Evolutionary conservation across 345 rosid genomes (phyloP).

Genomic region (Gossypium bickii): DNA sequence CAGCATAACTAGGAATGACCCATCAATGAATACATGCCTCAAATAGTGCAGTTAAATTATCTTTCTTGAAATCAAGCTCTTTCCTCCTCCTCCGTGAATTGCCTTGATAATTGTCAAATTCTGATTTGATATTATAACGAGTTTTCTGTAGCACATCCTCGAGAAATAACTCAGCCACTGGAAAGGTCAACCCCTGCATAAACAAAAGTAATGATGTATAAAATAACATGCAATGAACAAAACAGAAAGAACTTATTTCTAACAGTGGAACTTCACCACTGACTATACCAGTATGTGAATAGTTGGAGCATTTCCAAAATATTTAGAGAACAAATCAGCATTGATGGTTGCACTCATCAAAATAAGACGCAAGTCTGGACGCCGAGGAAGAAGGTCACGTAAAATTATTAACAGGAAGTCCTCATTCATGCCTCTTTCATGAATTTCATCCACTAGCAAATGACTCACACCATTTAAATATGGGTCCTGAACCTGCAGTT

Average conservation of each 20-base stretch:
- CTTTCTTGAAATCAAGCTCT: conserved; percentile 73
- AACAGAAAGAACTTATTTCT: conserved; percentile 1
- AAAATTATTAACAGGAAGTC: conserved; percentile 86
- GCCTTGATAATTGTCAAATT: conserved; percentile 60
- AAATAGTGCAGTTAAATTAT: conserved; percentile 56
- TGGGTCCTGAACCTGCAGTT: conserved; percentile 80
- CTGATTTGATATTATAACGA: conserved; percentile 53
- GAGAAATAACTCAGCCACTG: conserved; percentile 76
- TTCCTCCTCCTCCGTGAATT: conserved; percentile 67
- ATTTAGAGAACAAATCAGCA: conserved; percentile 86
- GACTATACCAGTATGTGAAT: conserved; percentile 74
- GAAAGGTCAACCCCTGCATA: conserved; percentile 82
- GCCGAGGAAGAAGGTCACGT: conserved; percentile 85
- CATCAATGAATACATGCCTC: conserved; percentile 50
- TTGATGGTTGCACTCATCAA: conserved; percentile 96
- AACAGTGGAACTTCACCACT: background rate
- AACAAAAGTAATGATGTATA: conserved; percentile 8
- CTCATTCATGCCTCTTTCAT: conserved; percentile 97
- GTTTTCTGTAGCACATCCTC: conserved; percentile 89
- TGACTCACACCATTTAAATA: conserved; percentile 74
- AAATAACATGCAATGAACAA: background rate
- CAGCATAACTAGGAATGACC: conserved; percentile 5
- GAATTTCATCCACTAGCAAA: conserved; percentile 95
- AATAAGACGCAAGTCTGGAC: conserved; percentile 79
- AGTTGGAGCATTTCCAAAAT: conserved; percentile 73